Base-by-base conservation (phyloP, 1,284 basidiomycete genomes). In the Fistulinella cinereoalba region DNA sequence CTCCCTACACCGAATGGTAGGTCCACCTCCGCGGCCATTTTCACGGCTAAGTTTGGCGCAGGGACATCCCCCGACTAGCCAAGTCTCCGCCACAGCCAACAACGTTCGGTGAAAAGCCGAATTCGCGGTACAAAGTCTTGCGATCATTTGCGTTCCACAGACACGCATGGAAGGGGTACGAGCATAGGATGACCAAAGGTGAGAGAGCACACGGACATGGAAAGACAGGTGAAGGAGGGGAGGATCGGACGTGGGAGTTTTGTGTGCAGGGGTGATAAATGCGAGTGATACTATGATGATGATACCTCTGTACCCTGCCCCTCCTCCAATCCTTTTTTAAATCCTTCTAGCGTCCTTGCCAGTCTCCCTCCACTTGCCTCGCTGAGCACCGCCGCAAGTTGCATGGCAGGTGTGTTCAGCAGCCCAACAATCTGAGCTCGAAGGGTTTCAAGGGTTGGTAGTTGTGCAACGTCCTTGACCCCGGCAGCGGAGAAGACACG, bases 151-250 rank as follows among this genome's bases (percentile, higher is more conserved):
- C 71, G 21, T 99, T 99, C 59, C 72, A 83, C 37, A 76, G 90
- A 22, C 66, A 65, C 12, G 61, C 72, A 1, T 98, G 92, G 82
- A 77, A 78, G 40, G 92, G 90, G 0, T 98, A 97, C 59, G 84
- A 85, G 54, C 95, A 98, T 68, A 74, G 91, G 11, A 87, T 96
- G 77, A 97, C 95, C 1, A 88, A 95, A 55, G 94, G 94, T 12
- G 83, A 81, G 58, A 70, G 84, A 50, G 82, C 71, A 0, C 73
- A 80, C 52, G 84, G 85, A 2, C 71, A 71, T 16, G 83, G 81
- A 6, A 86, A 68, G 54, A 82, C 83, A 0, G 85, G 85, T 0
- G 73, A 80, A 56, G 83, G 83, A 11, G 87, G 86, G 23, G 84
- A 88, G 57, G 86, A 89, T 57, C 69, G 87, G 37, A 87, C 83